Conservation (phyloP, 371 early-diverging fungal genomes). For the Thermomucor indicae-seudaticae region DNA sequence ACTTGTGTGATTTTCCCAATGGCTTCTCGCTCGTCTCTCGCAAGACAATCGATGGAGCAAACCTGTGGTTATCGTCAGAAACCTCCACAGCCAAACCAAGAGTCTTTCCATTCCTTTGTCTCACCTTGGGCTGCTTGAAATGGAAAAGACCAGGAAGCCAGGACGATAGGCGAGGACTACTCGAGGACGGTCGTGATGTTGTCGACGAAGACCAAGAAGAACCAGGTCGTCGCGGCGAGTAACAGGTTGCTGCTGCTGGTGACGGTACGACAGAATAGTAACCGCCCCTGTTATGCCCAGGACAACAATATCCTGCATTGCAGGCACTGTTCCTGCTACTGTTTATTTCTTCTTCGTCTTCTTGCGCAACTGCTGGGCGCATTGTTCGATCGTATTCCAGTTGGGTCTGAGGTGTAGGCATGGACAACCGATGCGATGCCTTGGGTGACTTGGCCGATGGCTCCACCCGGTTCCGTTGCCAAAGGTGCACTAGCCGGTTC, state of each 20-base stretch:
- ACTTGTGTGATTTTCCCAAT: slow-evolving; percentile 40
- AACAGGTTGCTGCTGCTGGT: background rate
- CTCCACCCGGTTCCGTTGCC: slow-evolving; percentile 13
- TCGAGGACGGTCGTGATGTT: background rate
- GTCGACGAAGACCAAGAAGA: background rate
- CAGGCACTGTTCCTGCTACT: too few relatives aligned
- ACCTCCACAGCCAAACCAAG: slow-evolving; percentile 1
- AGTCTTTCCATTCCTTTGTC: background rate
- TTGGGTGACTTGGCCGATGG: slow-evolving; percentile 6
- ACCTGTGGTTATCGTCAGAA: slow-evolving; percentile 32
- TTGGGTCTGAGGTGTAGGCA: slow-evolving; percentile 8
- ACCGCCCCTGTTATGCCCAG: too few relatives aligned
- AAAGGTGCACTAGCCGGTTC: slow-evolving; percentile 13
- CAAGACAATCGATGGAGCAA: slow-evolving; percentile 39
- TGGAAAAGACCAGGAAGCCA: slow-evolving; percentile 22
- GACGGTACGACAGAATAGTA: too few relatives aligned
- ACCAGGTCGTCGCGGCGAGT: too few relatives aligned
- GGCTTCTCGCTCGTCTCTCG: slow-evolving; percentile 41
- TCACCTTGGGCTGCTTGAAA: slow-evolving; percentile 22
- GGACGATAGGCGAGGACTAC: slow-evolving; percentile 11
- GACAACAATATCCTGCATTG: too few relatives aligned
- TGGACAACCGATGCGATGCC: slow-evolving; percentile 9
- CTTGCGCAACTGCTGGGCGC: too few relatives aligned
- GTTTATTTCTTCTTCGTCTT: too few relatives aligned
- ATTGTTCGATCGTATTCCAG: slow-evolving; percentile 3